These are phyloP conservation scores for Pseudoscleropodium purum DNA, from an alignment of 225 moss, liverwort and hornwort species.

Conservation along the genomic window DNA sequence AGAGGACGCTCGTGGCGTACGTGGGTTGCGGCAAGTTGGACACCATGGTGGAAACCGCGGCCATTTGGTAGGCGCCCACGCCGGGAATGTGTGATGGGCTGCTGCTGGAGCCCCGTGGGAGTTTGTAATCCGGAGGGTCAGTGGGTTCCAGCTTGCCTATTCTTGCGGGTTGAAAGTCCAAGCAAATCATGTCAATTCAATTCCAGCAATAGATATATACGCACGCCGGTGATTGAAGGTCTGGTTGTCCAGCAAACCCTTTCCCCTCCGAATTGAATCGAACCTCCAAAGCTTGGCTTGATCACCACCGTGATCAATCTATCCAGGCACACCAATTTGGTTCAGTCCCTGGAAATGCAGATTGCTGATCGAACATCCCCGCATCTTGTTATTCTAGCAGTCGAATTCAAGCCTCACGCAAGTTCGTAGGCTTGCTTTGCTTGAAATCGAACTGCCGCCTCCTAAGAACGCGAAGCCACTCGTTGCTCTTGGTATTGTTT, in stretches of 20 bases:
- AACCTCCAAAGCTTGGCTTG: not conserved
- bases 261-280: not conserved
- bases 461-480: not conserved
- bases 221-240: not conserved
- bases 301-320: not conserved
- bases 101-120: not conserved
- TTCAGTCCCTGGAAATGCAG: not conserved
- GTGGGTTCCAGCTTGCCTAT: conserved; percentile 49
- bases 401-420: not conserved
- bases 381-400: not conserved
- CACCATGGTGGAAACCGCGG: conserved; percentile 21
- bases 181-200: conserved; percentile 37
- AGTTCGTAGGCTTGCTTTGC: not conserved
- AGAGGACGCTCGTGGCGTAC: not conserved
- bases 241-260: not conserved
- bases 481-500: not conserved
- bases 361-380: not conserved
- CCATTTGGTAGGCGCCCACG: conserved; percentile 4
- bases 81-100: conserved; percentile 1
- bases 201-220: not conserved
- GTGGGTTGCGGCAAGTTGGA: conserved; percentile 7
- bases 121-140: conserved; percentile 32
- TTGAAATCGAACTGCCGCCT: not conserved
- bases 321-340: not conserved
- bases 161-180: conserved; percentile 18